Evolutionary conservation across 2,329 filamentous ascomycete species (phyloP).

Genomic region (Fusarium ambrosium): DNA sequence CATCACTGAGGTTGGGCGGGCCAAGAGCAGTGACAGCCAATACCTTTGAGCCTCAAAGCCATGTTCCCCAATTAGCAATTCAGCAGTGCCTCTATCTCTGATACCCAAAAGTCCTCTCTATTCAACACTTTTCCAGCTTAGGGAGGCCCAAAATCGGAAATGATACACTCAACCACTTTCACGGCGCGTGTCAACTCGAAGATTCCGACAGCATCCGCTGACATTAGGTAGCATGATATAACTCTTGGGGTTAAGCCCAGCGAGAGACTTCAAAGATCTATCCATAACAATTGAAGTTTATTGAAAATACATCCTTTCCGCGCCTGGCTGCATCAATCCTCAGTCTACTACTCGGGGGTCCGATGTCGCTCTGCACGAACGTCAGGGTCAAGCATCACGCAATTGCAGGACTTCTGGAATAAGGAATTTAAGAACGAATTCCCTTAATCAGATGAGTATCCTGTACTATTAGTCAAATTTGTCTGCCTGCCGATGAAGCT

Average conservation of each 20-base stretch:
- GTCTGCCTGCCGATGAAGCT: not conserved
- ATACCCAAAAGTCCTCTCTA: too few species aligned
- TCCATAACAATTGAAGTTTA: not conserved
- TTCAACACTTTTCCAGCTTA: not conserved
- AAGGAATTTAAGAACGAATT: too few species aligned
- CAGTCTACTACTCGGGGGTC: not conserved
- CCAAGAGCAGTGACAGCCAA: not conserved
- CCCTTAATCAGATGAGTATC: not conserved
- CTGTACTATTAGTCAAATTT: not conserved
- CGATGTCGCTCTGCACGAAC: not conserved
- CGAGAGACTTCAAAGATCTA: accelerated
- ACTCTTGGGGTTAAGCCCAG: not conserved
- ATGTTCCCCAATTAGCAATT: not conserved
- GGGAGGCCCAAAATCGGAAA: not conserved
- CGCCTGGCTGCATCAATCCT: not conserved
- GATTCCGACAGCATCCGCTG: not conserved
- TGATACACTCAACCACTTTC: not conserved
- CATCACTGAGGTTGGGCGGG: not conserved
- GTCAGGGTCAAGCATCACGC: not conserved
- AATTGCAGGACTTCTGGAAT: not conserved
- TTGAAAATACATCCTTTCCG: not conserved
- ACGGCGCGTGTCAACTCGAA: not conserved
- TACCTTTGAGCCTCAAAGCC: not conserved
- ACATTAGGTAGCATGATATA: not conserved
- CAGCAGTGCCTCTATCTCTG: not conserved